Evolutionary conservation across 768 basidiomycete species (phyloP).

Genomic region (Boletus sp.): DNA sequence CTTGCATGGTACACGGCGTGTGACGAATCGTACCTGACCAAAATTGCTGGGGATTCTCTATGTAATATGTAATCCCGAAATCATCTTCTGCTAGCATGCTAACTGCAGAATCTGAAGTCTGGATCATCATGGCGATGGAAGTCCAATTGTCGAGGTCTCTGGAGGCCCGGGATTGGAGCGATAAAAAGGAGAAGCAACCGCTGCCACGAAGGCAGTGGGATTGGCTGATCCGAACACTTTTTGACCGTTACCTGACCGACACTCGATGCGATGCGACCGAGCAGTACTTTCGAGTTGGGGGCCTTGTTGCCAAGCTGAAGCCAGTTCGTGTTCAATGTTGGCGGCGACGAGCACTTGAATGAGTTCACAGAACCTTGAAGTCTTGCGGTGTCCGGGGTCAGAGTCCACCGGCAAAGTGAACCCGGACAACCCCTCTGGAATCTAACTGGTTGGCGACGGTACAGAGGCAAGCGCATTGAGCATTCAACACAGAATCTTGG

Average conservation of each 20-base stretch:
- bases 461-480: too few species aligned
- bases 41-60: constrained; percentile 82
- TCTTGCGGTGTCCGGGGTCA: constrained; percentile 23
- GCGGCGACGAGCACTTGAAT: background rate
- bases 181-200: constrained; percentile 3
- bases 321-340: constrained; percentile 6
- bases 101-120: constrained; percentile 11
- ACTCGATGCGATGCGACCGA: background rate
- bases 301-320: background rate
- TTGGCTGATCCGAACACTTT: background rate
- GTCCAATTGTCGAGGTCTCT: constrained; percentile 2
- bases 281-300: background rate
- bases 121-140: constrained; percentile 13
- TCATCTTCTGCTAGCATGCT: constrained; percentile 48
- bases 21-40: constrained; percentile 69
- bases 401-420: background rate
- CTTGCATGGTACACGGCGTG: constrained; percentile 4
- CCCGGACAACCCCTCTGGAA: background rate
- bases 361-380: background rate
- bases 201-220: background rate
- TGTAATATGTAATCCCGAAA: constrained; percentile 77
- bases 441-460: too few species aligned
- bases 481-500: background rate
- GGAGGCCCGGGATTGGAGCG: constrained; percentile 3
- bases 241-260: background rate